A percentile compares a stretch with the other conserved stretches of the same genome.
Evolutionary conservation across 1,284 basidiomycete species (phyloP).

Genomic region (Gastroboletus turbinatus): DNA sequence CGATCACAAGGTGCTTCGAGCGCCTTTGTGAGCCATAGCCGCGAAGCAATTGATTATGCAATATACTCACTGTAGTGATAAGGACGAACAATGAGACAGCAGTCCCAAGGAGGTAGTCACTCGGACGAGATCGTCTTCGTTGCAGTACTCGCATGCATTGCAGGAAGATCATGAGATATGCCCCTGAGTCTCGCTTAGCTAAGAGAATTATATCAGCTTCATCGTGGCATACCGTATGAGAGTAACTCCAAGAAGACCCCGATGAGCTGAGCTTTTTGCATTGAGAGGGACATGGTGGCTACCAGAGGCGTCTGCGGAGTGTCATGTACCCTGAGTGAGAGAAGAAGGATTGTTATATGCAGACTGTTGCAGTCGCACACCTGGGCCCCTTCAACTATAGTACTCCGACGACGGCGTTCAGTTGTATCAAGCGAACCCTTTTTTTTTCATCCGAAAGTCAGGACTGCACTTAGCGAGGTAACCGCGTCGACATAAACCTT

Average conservation of each 20-base stretch:
- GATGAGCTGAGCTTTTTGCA: conserved; percentile 12
- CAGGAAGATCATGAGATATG: conserved; percentile 15
- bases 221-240: conserved; percentile 11
- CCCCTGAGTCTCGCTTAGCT: conserved; percentile 5
- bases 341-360: neutral
- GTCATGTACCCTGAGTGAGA: neutral
- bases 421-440: too few species aligned
- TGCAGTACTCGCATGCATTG: conserved; percentile 15
- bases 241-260: conserved; percentile 18
- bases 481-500: too few species aligned
- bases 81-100: conserved; percentile 20
- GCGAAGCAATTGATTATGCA: neutral
- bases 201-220: too few species aligned
- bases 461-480: too few species aligned
- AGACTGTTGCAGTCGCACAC: neutral
- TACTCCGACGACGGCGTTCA: too few species aligned
- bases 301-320: neutral
- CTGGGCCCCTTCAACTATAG: too few species aligned
- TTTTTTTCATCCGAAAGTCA: too few species aligned
- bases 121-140: conserved; percentile 10
- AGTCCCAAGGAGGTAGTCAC: conserved; percentile 17
- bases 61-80: conserved; percentile 13
- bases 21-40: neutral
- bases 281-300: neutral
- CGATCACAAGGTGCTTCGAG: conserved; percentile 16